Percentiles rank a stretch among this genome's conserved stretches.
These are phyloP conservation scores for Trematosphaeria pertusa DNA, from an alignment of 2,329 filamentous ascomycete genomes.

Conservation along the genomic window DNA sequence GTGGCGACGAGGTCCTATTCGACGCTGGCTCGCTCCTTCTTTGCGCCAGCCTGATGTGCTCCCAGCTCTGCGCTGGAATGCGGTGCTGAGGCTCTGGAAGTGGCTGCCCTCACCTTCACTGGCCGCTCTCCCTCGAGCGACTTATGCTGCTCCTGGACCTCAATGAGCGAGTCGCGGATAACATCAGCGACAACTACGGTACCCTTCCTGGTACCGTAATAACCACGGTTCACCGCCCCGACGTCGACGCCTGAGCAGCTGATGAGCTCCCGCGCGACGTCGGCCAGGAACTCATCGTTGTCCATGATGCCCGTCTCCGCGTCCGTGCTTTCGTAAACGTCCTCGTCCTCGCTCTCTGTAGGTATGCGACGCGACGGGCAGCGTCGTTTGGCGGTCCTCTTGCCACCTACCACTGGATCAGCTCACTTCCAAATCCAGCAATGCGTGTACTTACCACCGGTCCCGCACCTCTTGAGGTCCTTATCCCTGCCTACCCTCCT, in stretches of 20 bases:
- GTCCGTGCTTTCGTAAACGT: too few species aligned
- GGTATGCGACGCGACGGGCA: too few species aligned
- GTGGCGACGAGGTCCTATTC: too few species aligned
- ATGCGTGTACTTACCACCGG: background rate
- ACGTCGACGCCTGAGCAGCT: background rate
- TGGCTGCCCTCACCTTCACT: too few species aligned
- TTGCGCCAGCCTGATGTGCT: too few species aligned
- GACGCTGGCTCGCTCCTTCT: too few species aligned
- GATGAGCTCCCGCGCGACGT: slow-evolving; percentile 7
- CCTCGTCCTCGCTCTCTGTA: too few species aligned
- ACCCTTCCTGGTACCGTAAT: background rate
- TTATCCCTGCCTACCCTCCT: slow-evolving; percentile 12
- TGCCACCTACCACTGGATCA: background rate
- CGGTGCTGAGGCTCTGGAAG: too few species aligned
- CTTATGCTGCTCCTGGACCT: slow-evolving; percentile 6
- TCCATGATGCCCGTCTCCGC: background rate
- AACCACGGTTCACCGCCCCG: too few species aligned
- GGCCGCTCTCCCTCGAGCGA: too few species aligned
- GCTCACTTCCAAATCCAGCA: background rate
- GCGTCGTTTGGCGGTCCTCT: slow-evolving; percentile 7
- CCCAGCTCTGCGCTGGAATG: too few species aligned
- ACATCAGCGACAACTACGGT: slow-evolving; percentile 1
- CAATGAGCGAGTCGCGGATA: slow-evolving; percentile 6
- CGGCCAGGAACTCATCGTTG: slow-evolving; percentile 10
- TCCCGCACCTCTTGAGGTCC: background rate